Percentiles rank a stretch among this genome's conserved stretches.
These are phyloP conservation scores for Inonotus hispidus DNA, from an alignment of 1,284 basidiomycete species.

Conservation along the genomic window DNA sequence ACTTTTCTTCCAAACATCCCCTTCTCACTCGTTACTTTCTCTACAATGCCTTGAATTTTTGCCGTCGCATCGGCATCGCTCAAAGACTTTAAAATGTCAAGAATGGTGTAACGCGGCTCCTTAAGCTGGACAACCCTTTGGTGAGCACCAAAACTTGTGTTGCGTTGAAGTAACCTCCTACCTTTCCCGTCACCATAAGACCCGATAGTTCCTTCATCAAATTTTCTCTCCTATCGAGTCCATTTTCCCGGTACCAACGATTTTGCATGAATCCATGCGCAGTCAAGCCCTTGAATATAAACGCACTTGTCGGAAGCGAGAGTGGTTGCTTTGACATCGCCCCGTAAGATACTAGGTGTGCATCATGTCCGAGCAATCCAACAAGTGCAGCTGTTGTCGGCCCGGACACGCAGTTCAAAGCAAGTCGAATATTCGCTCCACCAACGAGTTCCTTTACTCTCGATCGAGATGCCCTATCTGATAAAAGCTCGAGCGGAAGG, in stretches of 20 bases:
- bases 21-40: slow-evolving; percentile 33
- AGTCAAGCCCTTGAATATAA: slow-evolving; percentile 78
- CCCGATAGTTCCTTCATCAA: slow-evolving; percentile 49
- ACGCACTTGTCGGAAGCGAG: slow-evolving; percentile 67
- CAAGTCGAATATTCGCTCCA: slow-evolving; percentile 49
- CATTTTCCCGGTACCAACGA: slow-evolving; percentile 56
- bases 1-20: slow-evolving; percentile 70
- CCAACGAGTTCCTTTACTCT: not conserved
- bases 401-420: slow-evolving; percentile 78
- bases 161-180: slow-evolving; percentile 24
- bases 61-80: slow-evolving; percentile 49
- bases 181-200: slow-evolving; percentile 52
- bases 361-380: slow-evolving; percentile 55
- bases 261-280: slow-evolving; percentile 75
- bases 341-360: slow-evolving; percentile 79
- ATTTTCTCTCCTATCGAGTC: slow-evolving; percentile 33
- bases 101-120: slow-evolving; percentile 61
- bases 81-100: slow-evolving; percentile 43
- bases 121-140: slow-evolving; percentile 40
- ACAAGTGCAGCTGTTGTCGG: slow-evolving; percentile 63
- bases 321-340: slow-evolving; percentile 84
- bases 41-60: slow-evolving; percentile 44
- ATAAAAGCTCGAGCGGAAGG: slow-evolving; percentile 4
- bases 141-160: slow-evolving; percentile 6
- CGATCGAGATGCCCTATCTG: slow-evolving; percentile 9